Evolutionary conservation across 78 protist species (phyloP).

Genomic region (Dictyostelium citrinum): DNA sequence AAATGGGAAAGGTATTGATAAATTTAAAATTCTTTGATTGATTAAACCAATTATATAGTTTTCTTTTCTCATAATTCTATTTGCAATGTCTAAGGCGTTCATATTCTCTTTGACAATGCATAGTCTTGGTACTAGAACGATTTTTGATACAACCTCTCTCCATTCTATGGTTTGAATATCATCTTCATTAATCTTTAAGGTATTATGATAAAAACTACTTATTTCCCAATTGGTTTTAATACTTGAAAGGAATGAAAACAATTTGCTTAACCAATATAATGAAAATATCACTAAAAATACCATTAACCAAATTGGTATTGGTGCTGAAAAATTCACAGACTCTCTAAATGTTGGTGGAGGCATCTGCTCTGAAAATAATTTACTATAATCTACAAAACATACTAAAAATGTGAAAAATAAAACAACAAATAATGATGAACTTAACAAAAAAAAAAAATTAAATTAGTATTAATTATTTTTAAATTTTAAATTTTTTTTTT

Average conservation of each 20-base stretch:
- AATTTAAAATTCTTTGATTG: conserved; percentile 64
- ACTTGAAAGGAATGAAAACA: neutral
- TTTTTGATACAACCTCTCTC: conserved; percentile 48
- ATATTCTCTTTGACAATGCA: conserved; percentile 66
- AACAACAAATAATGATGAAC: conserved; percentile 75
- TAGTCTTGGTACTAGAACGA: conserved; percentile 61
- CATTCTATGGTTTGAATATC: conserved; percentile 76
- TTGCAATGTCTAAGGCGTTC: conserved; percentile 84
- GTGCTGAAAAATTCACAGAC: neutral
- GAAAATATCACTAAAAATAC: conserved; percentile 36
- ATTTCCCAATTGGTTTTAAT: conserved; percentile 2
- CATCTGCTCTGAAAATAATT: neutral
- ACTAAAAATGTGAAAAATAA: conserved; percentile 73
- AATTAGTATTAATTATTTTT: neutral
- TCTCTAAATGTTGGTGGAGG: neutral
- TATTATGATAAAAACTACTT: conserved; percentile 28
- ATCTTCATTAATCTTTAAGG: conserved; percentile 19
- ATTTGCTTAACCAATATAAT: conserved; percentile 39
- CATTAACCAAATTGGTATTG: conserved; percentile 49
- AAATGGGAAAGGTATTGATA: conserved; percentile 52
- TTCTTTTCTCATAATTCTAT: conserved; percentile 88
- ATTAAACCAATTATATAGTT: conserved; percentile 89
- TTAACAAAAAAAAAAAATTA: neutral
- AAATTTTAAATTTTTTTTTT: neutral
- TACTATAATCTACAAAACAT: conserved; percentile 40